Evolutionary conservation across 257 asterid species (phyloP).

Genomic region (Handroanthus guayacan): DNA sequence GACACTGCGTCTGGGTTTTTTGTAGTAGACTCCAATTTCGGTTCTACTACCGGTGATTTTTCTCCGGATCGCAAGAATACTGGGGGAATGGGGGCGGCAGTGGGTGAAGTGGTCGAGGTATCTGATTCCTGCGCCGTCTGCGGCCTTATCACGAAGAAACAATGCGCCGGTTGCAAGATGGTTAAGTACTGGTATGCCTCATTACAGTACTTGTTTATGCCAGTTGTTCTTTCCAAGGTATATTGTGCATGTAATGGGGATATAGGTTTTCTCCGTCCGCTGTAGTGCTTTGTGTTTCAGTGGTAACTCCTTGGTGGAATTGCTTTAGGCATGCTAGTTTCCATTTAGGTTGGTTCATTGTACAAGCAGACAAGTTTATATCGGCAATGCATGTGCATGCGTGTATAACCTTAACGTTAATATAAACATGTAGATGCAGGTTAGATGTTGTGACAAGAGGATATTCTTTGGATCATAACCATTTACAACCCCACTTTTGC

Average conservation of each 20-base stretch:
- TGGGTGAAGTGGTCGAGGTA: constrained; percentile 45
- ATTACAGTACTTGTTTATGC: not conserved
- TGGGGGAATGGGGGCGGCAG: constrained; percentile 47
- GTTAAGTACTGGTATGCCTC: constrained; percentile 74
- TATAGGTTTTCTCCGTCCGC: not conserved
- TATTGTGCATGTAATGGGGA: not conserved
- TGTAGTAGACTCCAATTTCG: constrained; percentile 71
- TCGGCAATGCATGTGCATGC: constrained; percentile 15
- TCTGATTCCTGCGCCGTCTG: constrained; percentile 73
- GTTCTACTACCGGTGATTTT: constrained; percentile 56
- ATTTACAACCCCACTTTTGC: not conserved
- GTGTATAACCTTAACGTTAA: not conserved
- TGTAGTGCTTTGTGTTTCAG: not conserved
- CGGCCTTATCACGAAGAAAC: constrained; percentile 52
- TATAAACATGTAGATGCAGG: not conserved
- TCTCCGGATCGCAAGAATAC: constrained; percentile 38
- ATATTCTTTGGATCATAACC: not conserved
- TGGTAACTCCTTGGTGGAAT: not conserved
- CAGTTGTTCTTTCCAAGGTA: not conserved
- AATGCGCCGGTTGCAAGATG: constrained; percentile 81
- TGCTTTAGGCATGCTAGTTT: not conserved
- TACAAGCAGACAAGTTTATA: not conserved
- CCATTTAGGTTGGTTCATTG: not conserved
- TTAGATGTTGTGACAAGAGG: not conserved
- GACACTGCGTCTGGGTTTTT: constrained; percentile 83